phyloP scores from a whole-genome alignment of 495 filamentous ascomycete species.

The Alectoria sarmentosa region DNA sequence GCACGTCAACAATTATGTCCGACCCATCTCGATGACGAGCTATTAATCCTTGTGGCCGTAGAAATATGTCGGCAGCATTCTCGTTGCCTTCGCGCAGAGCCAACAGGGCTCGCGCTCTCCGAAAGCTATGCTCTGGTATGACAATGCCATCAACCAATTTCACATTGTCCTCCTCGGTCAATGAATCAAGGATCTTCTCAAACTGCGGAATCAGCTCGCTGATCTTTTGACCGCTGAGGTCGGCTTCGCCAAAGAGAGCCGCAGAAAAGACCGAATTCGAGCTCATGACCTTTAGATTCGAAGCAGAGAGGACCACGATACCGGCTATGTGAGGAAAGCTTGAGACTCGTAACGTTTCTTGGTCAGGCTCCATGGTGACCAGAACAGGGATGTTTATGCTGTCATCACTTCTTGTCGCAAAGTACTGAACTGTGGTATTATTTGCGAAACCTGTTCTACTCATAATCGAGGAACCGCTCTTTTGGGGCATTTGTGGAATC shows the following conservation, averaged over 20 bases:
- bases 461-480: conserved; percentile 49
- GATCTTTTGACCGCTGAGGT: conserved; percentile 71
- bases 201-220: conserved; percentile 80
- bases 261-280: conserved; percentile 92
- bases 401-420: conserved; percentile 68
- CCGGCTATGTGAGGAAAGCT: conserved; percentile 97
- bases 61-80: conserved; percentile 63
- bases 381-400: conserved; percentile 72
- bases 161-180: conserved; percentile 82
- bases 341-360: conserved; percentile 67
- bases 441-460: conserved; percentile 66
- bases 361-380: conserved; percentile 60
- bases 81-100: conserved; percentile 73
- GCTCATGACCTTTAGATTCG: conserved; percentile 72
- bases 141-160: conserved; percentile 87
- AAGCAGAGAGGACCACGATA: conserved; percentile 80
- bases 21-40: conserved; percentile 85
- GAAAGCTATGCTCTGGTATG: conserved; percentile 91
- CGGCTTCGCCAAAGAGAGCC: conserved; percentile 81
- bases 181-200: conserved; percentile 67
- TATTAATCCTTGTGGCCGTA: conserved; percentile 71
- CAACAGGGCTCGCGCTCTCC: conserved; percentile 76
- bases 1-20: conserved; percentile 86
- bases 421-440: conserved; percentile 63
- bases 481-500: conserved; percentile 73